Evolutionary conservation across 352 stramenopile genomes (phyloP).

Genomic region (Phytophthora rubi): DNA sequence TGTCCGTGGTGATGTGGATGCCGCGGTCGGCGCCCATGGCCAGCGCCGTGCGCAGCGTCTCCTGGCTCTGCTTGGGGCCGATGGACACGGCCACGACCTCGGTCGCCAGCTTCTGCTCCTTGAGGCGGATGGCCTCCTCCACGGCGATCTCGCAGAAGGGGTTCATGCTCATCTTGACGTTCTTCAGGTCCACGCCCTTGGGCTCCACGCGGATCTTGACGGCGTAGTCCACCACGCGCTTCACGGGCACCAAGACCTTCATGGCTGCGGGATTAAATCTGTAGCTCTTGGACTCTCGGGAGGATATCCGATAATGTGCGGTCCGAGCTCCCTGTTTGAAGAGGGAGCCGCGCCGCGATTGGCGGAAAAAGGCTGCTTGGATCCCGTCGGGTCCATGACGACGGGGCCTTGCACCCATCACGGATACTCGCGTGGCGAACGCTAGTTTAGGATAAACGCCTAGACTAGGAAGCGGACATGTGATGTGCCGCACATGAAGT

Average conservation of each 20-base stretch:
- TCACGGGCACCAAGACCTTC: slow-evolving; percentile 97
- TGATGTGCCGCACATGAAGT: neutral
- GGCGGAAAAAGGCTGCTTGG: neutral
- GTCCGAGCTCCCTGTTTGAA: neutral
- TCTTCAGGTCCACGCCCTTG: slow-evolving; percentile 96
- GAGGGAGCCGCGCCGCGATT: neutral
- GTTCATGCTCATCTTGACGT: slow-evolving; percentile 99
- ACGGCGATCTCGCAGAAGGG: slow-evolving; percentile 99
- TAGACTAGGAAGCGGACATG: neutral
- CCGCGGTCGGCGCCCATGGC: slow-evolving; percentile 95
- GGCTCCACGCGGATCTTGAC: slow-evolving; percentile 97
- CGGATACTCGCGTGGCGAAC: too few species aligned
- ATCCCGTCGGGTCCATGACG: neutral
- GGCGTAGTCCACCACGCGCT: slow-evolving; percentile 98
- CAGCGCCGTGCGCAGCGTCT: slow-evolving; percentile 95
- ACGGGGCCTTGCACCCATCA: neutral
- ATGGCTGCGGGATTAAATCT: slow-evolving; percentile 17
- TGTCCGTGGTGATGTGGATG: slow-evolving; percentile 97
- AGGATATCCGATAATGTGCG: slow-evolving; percentile 30
- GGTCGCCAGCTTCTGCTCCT: slow-evolving; percentile 96
- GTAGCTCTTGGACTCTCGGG: neutral
- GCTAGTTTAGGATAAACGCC: too few species aligned
- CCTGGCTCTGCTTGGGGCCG: slow-evolving; percentile 96
- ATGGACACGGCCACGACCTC: slow-evolving; percentile 98
- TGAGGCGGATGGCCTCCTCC: slow-evolving; percentile 98